Percentiles rank a stretch among this genome's conserved stretches.
These are phyloP conservation scores for Tricholomella constricta DNA, from an alignment of 768 basidiomycete species.

Conservation along the genomic window DNA sequence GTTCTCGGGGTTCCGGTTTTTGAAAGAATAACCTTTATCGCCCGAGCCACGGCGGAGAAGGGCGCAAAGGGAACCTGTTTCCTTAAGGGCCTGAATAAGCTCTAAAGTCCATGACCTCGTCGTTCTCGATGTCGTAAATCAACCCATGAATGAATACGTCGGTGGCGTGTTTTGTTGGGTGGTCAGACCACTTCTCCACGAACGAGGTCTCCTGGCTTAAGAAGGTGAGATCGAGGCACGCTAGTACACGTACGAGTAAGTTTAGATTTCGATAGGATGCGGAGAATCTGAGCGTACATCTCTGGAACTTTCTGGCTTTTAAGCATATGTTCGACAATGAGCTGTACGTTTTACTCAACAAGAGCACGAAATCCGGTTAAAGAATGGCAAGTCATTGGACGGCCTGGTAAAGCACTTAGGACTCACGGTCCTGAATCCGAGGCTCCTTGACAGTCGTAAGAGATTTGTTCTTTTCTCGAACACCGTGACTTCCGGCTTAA, in stretches of 20 bases:
- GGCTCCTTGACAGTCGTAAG: conserved; percentile 15
- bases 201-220: neutral
- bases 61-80: conserved; percentile 23
- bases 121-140: conserved; percentile 59
- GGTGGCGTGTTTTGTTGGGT: neutral
- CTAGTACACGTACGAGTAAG: neutral
- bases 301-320: conserved; percentile 29
- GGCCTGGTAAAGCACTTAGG: no score
- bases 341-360: conserved; percentile 23
- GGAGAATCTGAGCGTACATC: no score
- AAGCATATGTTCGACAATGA: conserved; percentile 29
- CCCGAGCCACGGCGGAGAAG: neutral
- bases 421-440: conserved; percentile 19
- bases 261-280: no score
- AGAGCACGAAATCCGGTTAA: conserved; percentile 24
- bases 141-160: conserved; percentile 54
- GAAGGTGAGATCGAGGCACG: neutral
- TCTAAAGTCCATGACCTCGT: conserved; percentile 48
- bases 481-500: neutral
- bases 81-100: conserved; percentile 37
- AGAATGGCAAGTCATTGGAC: neutral
- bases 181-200: conserved; percentile 1
- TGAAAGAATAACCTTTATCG: neutral
- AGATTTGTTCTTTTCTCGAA: conserved; percentile 16
- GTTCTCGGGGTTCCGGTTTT: neutral